Evolutionary conservation across 352 stramenopile genomes (phyloP).

Genomic region (Pythium folliculosum): DNA sequence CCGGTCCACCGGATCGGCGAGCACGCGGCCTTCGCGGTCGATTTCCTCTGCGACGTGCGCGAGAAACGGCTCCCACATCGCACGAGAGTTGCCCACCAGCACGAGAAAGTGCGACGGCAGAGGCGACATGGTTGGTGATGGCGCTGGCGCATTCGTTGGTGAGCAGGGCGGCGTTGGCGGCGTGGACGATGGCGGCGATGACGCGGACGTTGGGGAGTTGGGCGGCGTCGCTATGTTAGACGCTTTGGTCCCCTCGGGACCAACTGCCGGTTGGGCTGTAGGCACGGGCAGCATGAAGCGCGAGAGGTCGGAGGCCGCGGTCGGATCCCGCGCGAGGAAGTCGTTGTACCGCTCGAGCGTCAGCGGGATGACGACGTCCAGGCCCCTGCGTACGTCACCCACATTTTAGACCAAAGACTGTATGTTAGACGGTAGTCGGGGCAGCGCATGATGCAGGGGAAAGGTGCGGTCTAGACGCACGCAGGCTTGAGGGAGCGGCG

Average conservation of each 20-base stretch:
- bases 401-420: neutral
- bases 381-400: slow-evolving; percentile 48
- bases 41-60: slow-evolving; percentile 33
- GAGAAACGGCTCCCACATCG: slow-evolving; percentile 57
- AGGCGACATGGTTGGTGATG: neutral
- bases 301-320: slow-evolving; percentile 39
- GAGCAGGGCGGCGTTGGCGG: neutral
- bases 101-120: slow-evolving; percentile 53
- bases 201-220: neutral
- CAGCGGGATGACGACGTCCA: slow-evolving; percentile 70
- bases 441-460: neutral
- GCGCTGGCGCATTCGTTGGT: neutral
- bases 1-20: slow-evolving; percentile 54
- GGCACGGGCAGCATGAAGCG: slow-evolving; percentile 48
- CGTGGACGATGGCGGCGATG: neutral
- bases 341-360: slow-evolving; percentile 69
- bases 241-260: neutral
- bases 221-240: neutral
- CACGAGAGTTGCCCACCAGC: slow-evolving; percentile 67
- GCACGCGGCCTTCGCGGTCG: slow-evolving; percentile 35
- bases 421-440: neutral
- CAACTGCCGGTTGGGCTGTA: neutral
- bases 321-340: slow-evolving; percentile 33
- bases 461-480: slow-evolving; percentile 1
- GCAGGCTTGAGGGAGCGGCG: slow-evolving; percentile 21